A percentile compares a stretch with the other conserved stretches of the same genome.
Conservation (phyloP, 2,329 filamentous ascomycete genomes). For the Calonectria leucothoes region DNA sequence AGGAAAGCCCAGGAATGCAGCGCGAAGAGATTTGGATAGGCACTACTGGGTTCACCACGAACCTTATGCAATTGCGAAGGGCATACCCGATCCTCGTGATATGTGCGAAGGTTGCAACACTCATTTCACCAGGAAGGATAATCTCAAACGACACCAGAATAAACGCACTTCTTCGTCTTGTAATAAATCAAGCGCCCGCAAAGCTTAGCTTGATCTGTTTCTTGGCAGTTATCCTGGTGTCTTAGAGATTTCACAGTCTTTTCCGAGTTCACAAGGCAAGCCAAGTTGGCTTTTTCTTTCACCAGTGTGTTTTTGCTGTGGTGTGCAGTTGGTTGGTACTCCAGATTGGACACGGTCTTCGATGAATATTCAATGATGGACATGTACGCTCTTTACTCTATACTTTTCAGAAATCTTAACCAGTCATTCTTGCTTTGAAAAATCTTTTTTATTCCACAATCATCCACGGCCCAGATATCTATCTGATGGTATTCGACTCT, state of each 20-base stretch:
- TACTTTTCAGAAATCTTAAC: not conserved
- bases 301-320: not conserved
- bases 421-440: not conserved
- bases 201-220: not conserved
- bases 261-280: not conserved
- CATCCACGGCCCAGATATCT: not conserved
- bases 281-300: not conserved
- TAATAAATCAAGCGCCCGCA: conserved; percentile 18
- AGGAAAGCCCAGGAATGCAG: not conserved
- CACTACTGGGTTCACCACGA: conserved; percentile 29
- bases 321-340: not conserved
- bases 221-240: not conserved
- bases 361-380: not conserved
- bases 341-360: not conserved
- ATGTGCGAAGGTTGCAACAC: conserved; percentile 18
- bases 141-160: conserved; percentile 17
- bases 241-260: not conserved
- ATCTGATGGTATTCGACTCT: not conserved
- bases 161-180: conserved; percentile 19
- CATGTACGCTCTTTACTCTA: not conserved
- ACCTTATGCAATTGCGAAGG: not conserved
- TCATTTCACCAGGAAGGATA: conserved; percentile 18
- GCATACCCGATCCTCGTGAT: not conserved
- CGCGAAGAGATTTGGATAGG: conserved; percentile 14
- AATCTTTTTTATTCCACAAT: not conserved